A percentile compares a stretch with the other conserved stretches of the same genome.
Evolutionary conservation across 805 yeast genomes (phyloP).

Genomic region (Saccharomycodes ludwigii): DNA sequence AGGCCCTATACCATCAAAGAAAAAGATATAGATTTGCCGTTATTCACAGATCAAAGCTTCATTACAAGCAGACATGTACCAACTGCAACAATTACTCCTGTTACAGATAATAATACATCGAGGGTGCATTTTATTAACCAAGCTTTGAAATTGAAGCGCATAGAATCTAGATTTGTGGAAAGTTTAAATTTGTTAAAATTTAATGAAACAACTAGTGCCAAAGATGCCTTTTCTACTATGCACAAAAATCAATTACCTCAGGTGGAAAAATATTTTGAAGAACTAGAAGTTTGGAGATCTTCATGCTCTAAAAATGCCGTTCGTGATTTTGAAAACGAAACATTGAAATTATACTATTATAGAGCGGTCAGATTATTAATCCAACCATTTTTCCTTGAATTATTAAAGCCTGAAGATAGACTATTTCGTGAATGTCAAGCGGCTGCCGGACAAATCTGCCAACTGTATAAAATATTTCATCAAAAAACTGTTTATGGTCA

Average conservation of each 20-base stretch:
- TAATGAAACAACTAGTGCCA: constrained; percentile 9
- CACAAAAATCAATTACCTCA: constrained; percentile 31
- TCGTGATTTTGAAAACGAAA: constrained; percentile 44
- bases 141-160: constrained; percentile 41
- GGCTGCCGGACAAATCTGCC: constrained; percentile 61
- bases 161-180: constrained; percentile 50
- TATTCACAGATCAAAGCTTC: constrained; percentile 32
- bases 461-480: constrained; percentile 48
- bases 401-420: constrained; percentile 47
- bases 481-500: constrained; percentile 51
- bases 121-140: constrained; percentile 40
- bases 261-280: constrained; percentile 41
- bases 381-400: constrained; percentile 54
- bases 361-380: constrained; percentile 46
- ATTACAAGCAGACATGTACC: constrained; percentile 12
- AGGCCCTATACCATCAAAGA: constrained; percentile 44
- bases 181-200: constrained; percentile 27
- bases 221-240: constrained; percentile 3
- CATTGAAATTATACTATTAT: constrained; percentile 45
- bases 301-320: constrained; percentile 30
- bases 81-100: background rate
- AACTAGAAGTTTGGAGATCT: constrained; percentile 44
- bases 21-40: constrained; percentile 36
- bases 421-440: constrained; percentile 56
- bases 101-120: constrained; percentile 10